Evolutionary conservation across 768 basidiomycete species (phyloP), one percentile per base, ranked within the genome.

Genomic region (Trametes cinnabarina): DNA sequence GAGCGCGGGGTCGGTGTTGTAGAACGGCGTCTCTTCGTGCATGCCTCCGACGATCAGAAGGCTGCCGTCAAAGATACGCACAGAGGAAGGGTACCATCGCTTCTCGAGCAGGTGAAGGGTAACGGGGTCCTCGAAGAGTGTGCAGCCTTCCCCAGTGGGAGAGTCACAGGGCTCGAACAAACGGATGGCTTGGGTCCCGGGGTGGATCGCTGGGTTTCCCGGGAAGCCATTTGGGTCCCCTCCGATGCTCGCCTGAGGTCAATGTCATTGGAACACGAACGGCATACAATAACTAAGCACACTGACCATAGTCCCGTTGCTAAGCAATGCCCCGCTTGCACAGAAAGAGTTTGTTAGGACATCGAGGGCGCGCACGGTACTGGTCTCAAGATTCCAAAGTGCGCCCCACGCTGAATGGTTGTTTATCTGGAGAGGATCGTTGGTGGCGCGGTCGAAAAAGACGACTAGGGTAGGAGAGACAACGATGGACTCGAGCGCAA

Each of bases 331-430:
- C 11, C 90, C 90, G 30, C 90, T 87, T 3, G 90, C 91, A 67
- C 91, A 93, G 72, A 92, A 92, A 19, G 90, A 91, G 67, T 93
- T 92, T 4, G 90, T 90, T 62, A 82, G 73, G 69, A 92, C 78
- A 34, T 74, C 66, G 22, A 93, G 75, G 47, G 88, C 83, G 28
- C 71, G 81, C 57, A 88, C 74, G 2, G 76, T 76, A 64, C 87
- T 80, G 12, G 84, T 85, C 22, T 80, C 66, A 47, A 93, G 73
- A 66, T 90, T 82, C 70, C 86, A 92, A 15, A 93, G 70, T 8
- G 86, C 86, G 0, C 78, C 87, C 90, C 91, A 92, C 12, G 90
- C 89, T 11, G 90, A 89, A 65, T 90, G 90, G 0, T 85, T 84
- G 62, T 81, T 71, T 67, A 91, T 76, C 0, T 82, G 80, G 40